Evolutionary conservation across 2,329 filamentous ascomycete species (phyloP).

Genomic region (Botrytis tulipae): DNA sequence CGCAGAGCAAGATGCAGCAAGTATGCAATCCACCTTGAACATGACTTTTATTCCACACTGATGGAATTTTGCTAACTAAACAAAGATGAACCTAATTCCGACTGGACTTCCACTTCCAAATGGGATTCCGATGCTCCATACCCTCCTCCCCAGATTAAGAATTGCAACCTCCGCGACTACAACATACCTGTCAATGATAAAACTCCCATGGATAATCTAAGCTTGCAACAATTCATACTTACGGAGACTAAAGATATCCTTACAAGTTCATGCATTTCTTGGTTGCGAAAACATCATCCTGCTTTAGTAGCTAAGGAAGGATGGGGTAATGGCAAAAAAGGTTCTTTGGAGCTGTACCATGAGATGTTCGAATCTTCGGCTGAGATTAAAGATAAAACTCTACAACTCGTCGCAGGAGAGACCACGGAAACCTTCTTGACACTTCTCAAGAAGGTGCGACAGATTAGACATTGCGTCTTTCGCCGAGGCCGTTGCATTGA

Average conservation of each 20-base stretch:
- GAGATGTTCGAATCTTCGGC: neutral
- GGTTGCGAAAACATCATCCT: neutral
- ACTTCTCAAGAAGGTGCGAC: neutral
- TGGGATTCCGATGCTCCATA: neutral
- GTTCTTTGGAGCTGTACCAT: neutral
- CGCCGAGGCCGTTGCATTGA: neutral
- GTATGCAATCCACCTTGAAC: neutral
- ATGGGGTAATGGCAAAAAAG: neutral
- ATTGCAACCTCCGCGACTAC: neutral
- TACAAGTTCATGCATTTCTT: neutral
- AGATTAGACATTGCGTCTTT: neutral
- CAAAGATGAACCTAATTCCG: neutral
- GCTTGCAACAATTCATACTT: neutral
- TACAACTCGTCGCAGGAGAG: neutral
- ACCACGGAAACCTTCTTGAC: neutral
- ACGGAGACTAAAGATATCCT: neutral
- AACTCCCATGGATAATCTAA: neutral
- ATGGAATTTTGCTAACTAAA: neutral
- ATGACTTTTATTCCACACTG: fast-evolving
- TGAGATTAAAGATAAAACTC: neutral
- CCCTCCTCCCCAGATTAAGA: neutral
- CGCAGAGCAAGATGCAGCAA: neutral
- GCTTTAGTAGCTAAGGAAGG: neutral
- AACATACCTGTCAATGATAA: neutral
- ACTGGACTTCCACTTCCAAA: neutral